These are phyloP conservation scores for Erodium chrysanthum DNA, from an alignment of 441 rosid genomes.

Conservation along the genomic window DNA sequence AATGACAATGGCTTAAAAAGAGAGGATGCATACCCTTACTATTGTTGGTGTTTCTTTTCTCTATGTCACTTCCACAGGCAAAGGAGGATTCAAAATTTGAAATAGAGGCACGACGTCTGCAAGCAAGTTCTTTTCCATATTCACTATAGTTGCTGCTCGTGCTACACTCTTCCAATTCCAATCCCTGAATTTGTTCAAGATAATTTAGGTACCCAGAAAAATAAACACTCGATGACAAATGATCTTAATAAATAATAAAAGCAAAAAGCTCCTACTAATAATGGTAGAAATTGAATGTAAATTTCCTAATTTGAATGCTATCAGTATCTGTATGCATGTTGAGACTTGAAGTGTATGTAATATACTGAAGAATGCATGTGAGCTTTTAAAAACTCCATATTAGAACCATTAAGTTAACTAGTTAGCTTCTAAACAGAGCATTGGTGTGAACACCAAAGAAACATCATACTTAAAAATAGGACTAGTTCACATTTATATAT, in stretches of 20 bases:
- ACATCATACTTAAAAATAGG: neutral
- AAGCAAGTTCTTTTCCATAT: conserved; percentile 28
- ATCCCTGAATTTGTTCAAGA: conserved; percentile 23
- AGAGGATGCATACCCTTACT: conserved; percentile 21
- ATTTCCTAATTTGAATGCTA: neutral
- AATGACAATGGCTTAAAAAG: no score
- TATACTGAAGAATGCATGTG: neutral
- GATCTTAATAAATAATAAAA: neutral
- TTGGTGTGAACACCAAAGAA: neutral
- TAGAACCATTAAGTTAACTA: no score
- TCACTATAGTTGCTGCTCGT: conserved; percentile 24
- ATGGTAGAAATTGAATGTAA: neutral
- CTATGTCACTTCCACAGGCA: conserved; percentile 25
- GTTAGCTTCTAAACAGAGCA: neutral
- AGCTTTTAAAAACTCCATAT: neutral
- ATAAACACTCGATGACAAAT: neutral
- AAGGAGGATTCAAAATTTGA: conserved; percentile 36
- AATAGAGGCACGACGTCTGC: conserved; percentile 23
- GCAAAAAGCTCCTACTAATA: no score
- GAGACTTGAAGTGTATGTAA: neutral
- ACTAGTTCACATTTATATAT: neutral
- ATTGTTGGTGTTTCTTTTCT: conserved; percentile 14
- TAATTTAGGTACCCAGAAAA: conserved; percentile 6
- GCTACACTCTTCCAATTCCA: conserved; percentile 31
- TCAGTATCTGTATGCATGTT: neutral